phyloP scores from a whole-genome alignment of 2,329 filamentous ascomycete genomes.

The Alternaria panax region DNA sequence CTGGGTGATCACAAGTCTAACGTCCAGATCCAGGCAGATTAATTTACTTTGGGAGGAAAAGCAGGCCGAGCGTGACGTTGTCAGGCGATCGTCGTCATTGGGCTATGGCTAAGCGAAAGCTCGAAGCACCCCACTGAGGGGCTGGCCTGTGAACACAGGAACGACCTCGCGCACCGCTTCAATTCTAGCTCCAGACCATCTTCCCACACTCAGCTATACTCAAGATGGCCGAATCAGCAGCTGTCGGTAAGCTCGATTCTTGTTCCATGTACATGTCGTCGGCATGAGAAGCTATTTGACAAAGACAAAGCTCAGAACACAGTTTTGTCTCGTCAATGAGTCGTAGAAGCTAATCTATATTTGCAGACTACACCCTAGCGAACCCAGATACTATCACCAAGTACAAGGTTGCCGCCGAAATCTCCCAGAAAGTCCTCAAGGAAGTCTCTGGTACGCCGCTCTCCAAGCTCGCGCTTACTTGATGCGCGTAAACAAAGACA shows the following conservation, averaged over 20 bases:
- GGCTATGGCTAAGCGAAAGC: slow-evolving; percentile 40
- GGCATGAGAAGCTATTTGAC: background rate
- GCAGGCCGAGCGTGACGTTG: slow-evolving; percentile 16
- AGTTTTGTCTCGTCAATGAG: slow-evolving; percentile 24
- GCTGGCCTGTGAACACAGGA: slow-evolving; percentile 43
- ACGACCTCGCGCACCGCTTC: slow-evolving; percentile 32
- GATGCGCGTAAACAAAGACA: slow-evolving; percentile 7
- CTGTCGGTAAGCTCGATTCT: slow-evolving; percentile 36
- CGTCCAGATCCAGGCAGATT: slow-evolving; percentile 8
- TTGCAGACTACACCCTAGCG: slow-evolving; percentile 82
- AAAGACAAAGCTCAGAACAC: slow-evolving; percentile 14
- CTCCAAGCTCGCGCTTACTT: slow-evolving; percentile 5
- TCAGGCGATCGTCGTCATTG: slow-evolving; percentile 33
- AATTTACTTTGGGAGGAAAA: slow-evolving; percentile 1
- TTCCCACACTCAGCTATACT: slow-evolving; percentile 29
- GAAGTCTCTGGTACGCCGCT: slow-evolving; percentile 69
- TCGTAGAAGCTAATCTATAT: slow-evolving; percentile 36
- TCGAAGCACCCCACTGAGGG: slow-evolving; percentile 41
- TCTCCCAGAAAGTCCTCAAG: slow-evolving; percentile 94
- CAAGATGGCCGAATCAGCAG: slow-evolving; percentile 48
- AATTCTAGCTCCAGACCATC: slow-evolving; percentile 32
- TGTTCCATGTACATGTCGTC: background rate
- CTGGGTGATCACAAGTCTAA: slow-evolving; percentile 7
- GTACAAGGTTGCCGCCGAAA: slow-evolving; percentile 95
- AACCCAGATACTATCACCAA: slow-evolving; percentile 97